phyloP scores from a whole-genome alignment of 306 rosid species.

The Prinsepia uniflora region DNA sequence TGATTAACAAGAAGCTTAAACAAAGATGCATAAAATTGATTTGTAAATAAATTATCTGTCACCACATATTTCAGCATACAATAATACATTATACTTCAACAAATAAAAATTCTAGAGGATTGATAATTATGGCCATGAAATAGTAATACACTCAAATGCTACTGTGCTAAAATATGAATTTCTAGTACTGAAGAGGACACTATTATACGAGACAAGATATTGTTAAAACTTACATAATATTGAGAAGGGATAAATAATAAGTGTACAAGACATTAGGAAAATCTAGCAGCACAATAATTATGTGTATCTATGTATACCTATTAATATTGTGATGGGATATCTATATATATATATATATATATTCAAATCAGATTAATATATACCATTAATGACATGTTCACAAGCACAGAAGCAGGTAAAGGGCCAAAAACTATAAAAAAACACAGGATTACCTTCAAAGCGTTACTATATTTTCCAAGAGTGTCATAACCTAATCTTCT shows the following conservation, averaged over 20 bases:
- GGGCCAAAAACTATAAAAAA: neutral
- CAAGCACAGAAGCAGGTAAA: neutral
- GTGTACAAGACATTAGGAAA: neutral
- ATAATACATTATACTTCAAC: conserved; percentile 18
- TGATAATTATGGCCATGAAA: conserved; percentile 11
- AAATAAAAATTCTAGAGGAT: conserved; percentile 19
- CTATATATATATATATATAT: neutral
- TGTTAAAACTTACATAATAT: neutral
- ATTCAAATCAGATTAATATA: neutral
- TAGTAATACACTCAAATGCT: neutral
- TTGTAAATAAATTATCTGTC: neutral
- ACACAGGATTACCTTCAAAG: conserved; percentile 52
- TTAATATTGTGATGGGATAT: too few relatives aligned
- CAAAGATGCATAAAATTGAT: neutral
- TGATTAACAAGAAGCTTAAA: conserved; percentile 25
- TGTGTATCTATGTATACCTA: too few relatives aligned
- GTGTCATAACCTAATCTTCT: conserved; percentile 71
- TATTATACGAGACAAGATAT: neutral
- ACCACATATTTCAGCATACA: neutral
- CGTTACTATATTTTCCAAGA: conserved; percentile 50
- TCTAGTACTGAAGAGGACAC: neutral
- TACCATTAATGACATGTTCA: neutral
- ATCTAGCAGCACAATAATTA: neutral
- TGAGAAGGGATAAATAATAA: neutral
- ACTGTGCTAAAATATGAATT: neutral